Evolutionary conservation across 2,329 filamentous ascomycete species (phyloP).

Genomic region (Bipolaris sorokiniana): DNA sequence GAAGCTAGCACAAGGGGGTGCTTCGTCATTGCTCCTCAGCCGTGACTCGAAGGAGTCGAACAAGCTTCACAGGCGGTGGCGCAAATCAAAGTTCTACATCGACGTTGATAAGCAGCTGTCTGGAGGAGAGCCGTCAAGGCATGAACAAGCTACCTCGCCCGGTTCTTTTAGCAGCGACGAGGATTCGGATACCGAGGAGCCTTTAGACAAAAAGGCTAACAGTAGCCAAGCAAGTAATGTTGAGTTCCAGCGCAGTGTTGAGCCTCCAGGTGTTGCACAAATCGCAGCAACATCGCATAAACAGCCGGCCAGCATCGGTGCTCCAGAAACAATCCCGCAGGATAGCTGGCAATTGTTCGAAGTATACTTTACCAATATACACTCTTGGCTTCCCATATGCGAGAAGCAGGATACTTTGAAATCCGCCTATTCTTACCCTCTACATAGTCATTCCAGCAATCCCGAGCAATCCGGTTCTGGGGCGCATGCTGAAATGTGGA

Average conservation of each 20-base stretch:
- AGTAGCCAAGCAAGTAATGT: conserved; percentile 8
- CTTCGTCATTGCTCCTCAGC: conserved; percentile 58
- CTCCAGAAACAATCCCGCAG: conserved; percentile 50
- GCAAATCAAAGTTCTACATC: conserved; percentile 65
- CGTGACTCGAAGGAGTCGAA: conserved; percentile 62
- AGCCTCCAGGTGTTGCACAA: not conserved
- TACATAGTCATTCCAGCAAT: conserved; percentile 48
- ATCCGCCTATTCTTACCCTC: conserved; percentile 61
- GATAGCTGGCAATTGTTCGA: conserved; percentile 69
- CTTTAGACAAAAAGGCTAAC: conserved; percentile 1
- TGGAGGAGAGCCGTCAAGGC: conserved; percentile 46
- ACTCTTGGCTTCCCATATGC: conserved; percentile 77
- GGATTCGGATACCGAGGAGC: conserved; percentile 32
- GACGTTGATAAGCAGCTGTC: conserved; percentile 69
- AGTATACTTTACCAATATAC: conserved; percentile 76
- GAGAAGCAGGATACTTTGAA: conserved; percentile 69
- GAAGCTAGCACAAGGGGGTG: conserved; percentile 58
- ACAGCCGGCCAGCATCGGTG: not conserved
- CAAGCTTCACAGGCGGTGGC: conserved; percentile 67
- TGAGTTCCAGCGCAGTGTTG: not conserved
- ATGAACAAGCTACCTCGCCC: conserved; percentile 21
- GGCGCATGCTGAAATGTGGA: conserved; percentile 55
- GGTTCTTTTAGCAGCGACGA: conserved; percentile 37
- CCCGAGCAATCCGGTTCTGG: conserved; percentile 36
- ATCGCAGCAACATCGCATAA: not conserved